These are phyloP conservation scores for Xylaria castorea DNA, from an alignment of 495 filamentous ascomycete genomes.

Conservation along the genomic window DNA sequence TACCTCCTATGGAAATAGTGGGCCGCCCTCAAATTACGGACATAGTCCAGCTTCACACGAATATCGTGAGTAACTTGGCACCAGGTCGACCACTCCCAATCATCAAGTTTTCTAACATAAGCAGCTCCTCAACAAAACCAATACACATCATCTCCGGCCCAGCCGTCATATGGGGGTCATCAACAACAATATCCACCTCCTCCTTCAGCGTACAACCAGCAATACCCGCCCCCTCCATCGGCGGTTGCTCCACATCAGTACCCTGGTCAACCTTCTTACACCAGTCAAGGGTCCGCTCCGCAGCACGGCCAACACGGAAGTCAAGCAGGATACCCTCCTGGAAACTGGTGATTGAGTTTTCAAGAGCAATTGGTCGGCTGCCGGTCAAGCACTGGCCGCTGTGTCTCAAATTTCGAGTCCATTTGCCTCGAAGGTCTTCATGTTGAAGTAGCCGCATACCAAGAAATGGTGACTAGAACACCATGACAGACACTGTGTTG, in stretches of 20 bases:
- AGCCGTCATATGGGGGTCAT: conserved; percentile 39
- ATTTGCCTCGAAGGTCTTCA: neutral
- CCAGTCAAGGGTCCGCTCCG: conserved; percentile 38
- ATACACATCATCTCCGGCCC: conserved; percentile 35
- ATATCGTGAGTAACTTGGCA: conserved; percentile 33
- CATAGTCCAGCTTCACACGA: conserved; percentile 37
- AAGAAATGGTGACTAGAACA: neutral
- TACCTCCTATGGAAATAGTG: conserved; percentile 32
- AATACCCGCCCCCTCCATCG: conserved; percentile 38
- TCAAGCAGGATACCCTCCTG: conserved; percentile 38
- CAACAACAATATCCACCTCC: conserved; percentile 45
- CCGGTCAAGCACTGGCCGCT: neutral
- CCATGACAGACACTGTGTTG: neutral
- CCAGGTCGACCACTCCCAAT: neutral
- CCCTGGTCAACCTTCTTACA: conserved; percentile 39
- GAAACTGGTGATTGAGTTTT: conserved; percentile 35
- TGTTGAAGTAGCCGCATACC: neutral
- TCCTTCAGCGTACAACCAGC: conserved; percentile 38
- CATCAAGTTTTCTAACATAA: conserved; percentile 26
- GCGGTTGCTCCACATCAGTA: conserved; percentile 41
- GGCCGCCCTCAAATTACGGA: conserved; percentile 35
- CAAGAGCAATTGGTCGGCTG: neutral
- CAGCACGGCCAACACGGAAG: conserved; percentile 45
- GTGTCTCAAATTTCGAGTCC: neutral
- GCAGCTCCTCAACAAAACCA: conserved; percentile 31